Base-by-base conservation (phyloP, 2,329 filamentous ascomycete species). In the Cercospora nicotianae region DNA sequence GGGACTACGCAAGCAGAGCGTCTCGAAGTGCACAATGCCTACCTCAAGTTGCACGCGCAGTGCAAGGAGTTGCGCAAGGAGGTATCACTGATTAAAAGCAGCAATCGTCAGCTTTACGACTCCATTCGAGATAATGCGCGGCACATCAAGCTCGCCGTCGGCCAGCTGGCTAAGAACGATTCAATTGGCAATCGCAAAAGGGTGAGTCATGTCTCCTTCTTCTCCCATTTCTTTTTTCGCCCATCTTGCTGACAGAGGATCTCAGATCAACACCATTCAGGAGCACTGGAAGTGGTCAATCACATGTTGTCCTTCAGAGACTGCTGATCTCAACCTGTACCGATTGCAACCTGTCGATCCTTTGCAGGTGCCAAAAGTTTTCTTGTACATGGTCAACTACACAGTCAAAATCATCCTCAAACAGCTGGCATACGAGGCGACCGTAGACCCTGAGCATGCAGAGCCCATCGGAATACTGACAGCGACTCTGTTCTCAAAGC, bases 381-480 rank as follows among this genome's bases (percentile, higher is more conserved):
- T 66, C 55, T 28, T 65, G 33, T 96, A 93, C 77, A 84, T 92
- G 1, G 83, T 96, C 66, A 93, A 91, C 73, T 88, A 91, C 61
- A 89, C 94, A 70, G 83, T 90, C 72, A 96, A 96, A 79, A 83
- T 84, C 53, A 83, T 93, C 66, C 84, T 95, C 68, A 86, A 85
- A 58, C 91, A 93, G 71, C 79, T 83, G 60, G 78, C 79, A 30
- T 74, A 75, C 58, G 81, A 83, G 70, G 78, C 28, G 12, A 75
- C 77, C 48, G 78, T 78, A 42, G 79, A 82, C 60, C 75, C 77
- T 16, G 75, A 76, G 18, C 76, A 78, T 66, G 92, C 92, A 9
- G 91, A 95, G 72, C 90, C 91, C 0, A 86, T 96, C 55, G 93
- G 93, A n/a, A 87, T 94, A 26, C 84, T 94, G 26, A 85, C 89